Evolutionary conservation across 352 stramenopile species (phyloP), one percentile per base, ranked within the genome.

Genomic region (Phytopythium oedochilum): DNA sequence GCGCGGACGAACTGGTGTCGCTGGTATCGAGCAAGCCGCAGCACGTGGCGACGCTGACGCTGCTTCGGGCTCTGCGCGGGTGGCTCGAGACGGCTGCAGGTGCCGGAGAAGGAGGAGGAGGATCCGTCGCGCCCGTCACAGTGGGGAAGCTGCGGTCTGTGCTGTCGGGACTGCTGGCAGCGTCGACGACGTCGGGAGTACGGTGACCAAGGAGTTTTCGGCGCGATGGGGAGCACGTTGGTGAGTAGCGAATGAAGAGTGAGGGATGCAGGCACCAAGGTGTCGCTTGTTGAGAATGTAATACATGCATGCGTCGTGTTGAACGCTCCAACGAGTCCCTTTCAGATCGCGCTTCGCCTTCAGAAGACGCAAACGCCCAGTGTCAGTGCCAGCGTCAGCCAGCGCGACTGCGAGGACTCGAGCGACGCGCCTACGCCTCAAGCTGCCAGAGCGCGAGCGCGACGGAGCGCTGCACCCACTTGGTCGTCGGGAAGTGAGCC

Each of bases 391-490:
- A n/a, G n/a, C n/a, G 5, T 17, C 18, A 11, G 1, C 18, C 39
- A 45, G 5, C 18, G 18, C 39, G 8, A 9, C 39, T 10, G n/a
- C n/a, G n/a, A n/a, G n/a, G n/a, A 10, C 39, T 28, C 2, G 20
- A 55, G 32, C n/a, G 26, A n/a, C 20, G 22, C 34, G 18, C 50
- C 50, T 76, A 83, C 18, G 53, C 55, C 26, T 72, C 62, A 20
- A 78, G 64, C 55, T 95, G 78, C 84, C 83, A 96, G 12, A 93
- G 70, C 54, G 88, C 73, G 57, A 96, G 70, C 35, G 83, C 86
- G 18, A 96, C 81, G 0, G 82, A 87, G 25, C 86, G 83, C 59
- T 96, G 80, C 28, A 89, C 70, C 86, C 86, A 96, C 58, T 88
- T 72, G 49, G 59, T 83, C 44, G 68, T 68, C 20, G 71, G 64